phyloP scores from a whole-genome alignment of 2,329 filamentous ascomycete species.

The Ophiostoma pallidulum region DNA sequence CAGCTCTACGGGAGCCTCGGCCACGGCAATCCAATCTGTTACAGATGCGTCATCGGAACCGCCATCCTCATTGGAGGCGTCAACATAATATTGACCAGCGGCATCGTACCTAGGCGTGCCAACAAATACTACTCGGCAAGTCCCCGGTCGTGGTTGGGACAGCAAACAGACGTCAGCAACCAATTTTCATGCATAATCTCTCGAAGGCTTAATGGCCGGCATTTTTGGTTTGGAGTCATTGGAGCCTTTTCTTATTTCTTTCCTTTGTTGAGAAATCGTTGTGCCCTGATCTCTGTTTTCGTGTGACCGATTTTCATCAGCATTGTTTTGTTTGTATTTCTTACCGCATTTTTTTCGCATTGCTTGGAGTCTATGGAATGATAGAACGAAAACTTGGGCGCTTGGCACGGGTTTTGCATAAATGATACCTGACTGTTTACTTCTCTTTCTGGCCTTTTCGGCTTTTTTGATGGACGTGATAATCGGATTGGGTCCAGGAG shows the following conservation, averaged over 20 bases:
- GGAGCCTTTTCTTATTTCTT: neutral
- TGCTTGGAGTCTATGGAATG: slow-evolving; percentile 13
- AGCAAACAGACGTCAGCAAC: too few species aligned
- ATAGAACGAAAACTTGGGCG: neutral
- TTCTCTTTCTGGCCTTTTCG: neutral
- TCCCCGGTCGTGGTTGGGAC: neutral
- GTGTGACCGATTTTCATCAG: neutral
- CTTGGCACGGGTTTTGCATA: slow-evolving; percentile 2
- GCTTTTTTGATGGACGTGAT: too few species aligned
- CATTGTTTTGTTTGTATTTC: neutral
- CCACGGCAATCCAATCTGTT: neutral
- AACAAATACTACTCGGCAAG: neutral
- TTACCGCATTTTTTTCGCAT: slow-evolving; percentile 5
- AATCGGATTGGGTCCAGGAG: too few species aligned
- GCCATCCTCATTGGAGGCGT: neutral
- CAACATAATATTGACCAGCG: neutral
- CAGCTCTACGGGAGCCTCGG: neutral
- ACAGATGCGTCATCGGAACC: neutral
- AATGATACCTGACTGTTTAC: slow-evolving; percentile 7
- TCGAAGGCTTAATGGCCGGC: neutral
- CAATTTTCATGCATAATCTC: neutral
- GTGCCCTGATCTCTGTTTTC: neutral
- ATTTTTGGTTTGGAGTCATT: neutral
- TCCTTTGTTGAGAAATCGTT: too few species aligned
- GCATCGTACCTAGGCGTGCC: slow-evolving; percentile 1